phyloP scores from a whole-genome alignment of 352 stramenopile genomes.

The Stramenopiles sp. region DNA sequence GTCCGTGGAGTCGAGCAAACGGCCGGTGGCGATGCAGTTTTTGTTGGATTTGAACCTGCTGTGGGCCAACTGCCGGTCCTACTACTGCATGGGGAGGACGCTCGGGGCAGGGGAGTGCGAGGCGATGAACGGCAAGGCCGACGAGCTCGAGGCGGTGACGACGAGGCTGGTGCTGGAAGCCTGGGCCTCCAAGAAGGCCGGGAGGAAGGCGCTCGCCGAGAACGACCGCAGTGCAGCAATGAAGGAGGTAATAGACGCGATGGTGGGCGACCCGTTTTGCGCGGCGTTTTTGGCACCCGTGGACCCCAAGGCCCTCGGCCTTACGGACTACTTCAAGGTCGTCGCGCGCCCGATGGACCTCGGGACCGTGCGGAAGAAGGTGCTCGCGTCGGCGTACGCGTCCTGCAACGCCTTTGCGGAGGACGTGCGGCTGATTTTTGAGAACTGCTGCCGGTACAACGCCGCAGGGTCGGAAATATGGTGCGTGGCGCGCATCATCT shows the following conservation, averaged over 20 bases:
- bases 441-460: background rate
- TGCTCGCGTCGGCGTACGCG: slow-evolving; percentile 15
- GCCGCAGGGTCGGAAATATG: background rate
- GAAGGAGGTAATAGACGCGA: background rate
- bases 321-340: slow-evolving; percentile 22
- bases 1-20: background rate
- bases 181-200: background rate
- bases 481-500: background rate
- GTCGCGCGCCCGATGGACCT: slow-evolving; percentile 25
- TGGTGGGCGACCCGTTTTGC: background rate
- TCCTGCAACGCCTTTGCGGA: slow-evolving; percentile 15
- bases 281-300: slow-evolving; percentile 21
- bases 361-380: slow-evolving; percentile 21
- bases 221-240: background rate
- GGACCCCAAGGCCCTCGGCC: slow-evolving; percentile 20
- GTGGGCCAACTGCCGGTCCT: background rate
- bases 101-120: background rate
- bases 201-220: background rate
- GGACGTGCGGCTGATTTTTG: slow-evolving; percentile 18
- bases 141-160: background rate
- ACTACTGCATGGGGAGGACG: background rate
- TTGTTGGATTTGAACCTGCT: background rate
- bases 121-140: background rate
- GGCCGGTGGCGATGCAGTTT: background rate
- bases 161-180: background rate